phyloP scores from a whole-genome alignment of 345 rosid species.

The Cochlearia excelsa region DNA sequence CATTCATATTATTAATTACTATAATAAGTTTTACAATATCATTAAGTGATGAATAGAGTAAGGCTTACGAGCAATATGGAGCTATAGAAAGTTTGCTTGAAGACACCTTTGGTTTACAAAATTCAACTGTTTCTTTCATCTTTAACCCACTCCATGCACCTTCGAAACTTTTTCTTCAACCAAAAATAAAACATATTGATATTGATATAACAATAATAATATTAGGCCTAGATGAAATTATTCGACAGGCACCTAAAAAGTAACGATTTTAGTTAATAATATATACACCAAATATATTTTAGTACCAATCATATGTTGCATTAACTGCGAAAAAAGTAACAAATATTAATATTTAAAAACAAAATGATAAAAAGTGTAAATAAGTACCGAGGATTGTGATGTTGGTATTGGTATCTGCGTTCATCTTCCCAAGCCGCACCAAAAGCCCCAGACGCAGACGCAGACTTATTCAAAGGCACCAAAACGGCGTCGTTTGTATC shows the following conservation, averaged over 20 bases:
- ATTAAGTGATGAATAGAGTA: neutral
- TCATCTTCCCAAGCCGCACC: slow-evolving; percentile 44
- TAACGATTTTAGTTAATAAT: neutral
- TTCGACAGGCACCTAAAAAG: slow-evolving; percentile 9
- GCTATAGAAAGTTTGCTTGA: slow-evolving; percentile 36
- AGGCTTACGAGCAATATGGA: slow-evolving; percentile 70
- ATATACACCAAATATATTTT: slow-evolving; percentile 6
- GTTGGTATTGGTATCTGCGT: slow-evolving; percentile 37
- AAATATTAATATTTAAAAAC: neutral
- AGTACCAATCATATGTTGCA: slow-evolving; percentile 16
- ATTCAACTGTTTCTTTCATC: slow-evolving; percentile 38
- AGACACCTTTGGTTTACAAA: slow-evolving; percentile 35
- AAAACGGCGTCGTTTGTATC: slow-evolving; percentile 51
- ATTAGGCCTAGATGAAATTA: neutral
- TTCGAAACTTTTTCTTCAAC: slow-evolving; percentile 45
- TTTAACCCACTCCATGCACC: slow-evolving; percentile 37
- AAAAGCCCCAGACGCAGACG: slow-evolving; percentile 9
- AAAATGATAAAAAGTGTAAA: neutral
- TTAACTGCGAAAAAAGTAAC: slow-evolving; percentile 4
- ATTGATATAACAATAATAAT: too few relatives aligned
- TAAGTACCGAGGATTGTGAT: slow-evolving; percentile 38
- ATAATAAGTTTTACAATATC: neutral
- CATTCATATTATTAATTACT: neutral
- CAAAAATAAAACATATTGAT: neutral
- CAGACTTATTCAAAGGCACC: slow-evolving; percentile 35